A percentile compares a stretch with the other conserved stretches of the same genome.
These are phyloP conservation scores for Penicillium psychrosexuale DNA, from an alignment of 2,329 filamentous ascomycete genomes.

Conservation along the genomic window DNA sequence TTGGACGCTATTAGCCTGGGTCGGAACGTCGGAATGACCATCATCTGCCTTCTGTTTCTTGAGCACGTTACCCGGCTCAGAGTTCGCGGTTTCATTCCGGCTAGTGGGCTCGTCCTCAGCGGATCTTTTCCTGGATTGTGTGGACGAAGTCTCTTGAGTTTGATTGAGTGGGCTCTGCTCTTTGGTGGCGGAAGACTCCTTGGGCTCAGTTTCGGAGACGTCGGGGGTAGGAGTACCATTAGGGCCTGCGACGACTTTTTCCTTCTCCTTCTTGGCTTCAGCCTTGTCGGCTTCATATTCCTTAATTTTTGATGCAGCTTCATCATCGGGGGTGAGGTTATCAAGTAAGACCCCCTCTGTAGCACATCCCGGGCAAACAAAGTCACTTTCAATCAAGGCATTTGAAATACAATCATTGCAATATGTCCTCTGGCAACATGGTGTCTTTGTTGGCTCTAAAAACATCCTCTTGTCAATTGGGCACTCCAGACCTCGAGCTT, in stretches of 20 bases:
- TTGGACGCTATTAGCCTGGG: constrained; percentile 12
- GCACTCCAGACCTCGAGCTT: constrained; percentile 86
- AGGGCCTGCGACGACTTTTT: constrained; percentile 33
- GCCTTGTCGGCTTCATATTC: constrained; percentile 61
- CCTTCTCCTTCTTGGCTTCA: constrained; percentile 44
- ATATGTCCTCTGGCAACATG: constrained; percentile 97
- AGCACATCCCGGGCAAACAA: constrained; percentile 88
- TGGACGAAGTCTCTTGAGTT: constrained; percentile 32
- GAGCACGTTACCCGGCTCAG: constrained; percentile 28
- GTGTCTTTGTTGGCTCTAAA: constrained; percentile 97
- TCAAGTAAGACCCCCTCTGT: constrained; percentile 90
- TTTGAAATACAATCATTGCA: constrained; percentile 99
- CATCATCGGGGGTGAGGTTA: constrained; percentile 79
- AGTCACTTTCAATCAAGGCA: constrained; percentile 96
- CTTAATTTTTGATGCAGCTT: constrained; percentile 73
- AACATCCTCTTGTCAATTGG: constrained; percentile 97
- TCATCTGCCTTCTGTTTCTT: constrained; percentile 49
- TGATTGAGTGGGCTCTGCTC: constrained; percentile 32
- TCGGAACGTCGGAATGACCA: constrained; percentile 7
- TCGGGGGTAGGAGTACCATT: constrained; percentile 21
- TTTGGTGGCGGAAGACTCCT: constrained; percentile 13
- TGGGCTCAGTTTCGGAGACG: constrained; percentile 10
- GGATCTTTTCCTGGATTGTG: constrained; percentile 70
- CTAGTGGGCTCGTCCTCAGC: constrained; percentile 63
- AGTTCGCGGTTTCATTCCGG: constrained; percentile 48